These are phyloP conservation scores for Xylaria sp. DNA, from an alignment of 2,329 filamentous ascomycete genomes.

Conservation along the genomic window DNA sequence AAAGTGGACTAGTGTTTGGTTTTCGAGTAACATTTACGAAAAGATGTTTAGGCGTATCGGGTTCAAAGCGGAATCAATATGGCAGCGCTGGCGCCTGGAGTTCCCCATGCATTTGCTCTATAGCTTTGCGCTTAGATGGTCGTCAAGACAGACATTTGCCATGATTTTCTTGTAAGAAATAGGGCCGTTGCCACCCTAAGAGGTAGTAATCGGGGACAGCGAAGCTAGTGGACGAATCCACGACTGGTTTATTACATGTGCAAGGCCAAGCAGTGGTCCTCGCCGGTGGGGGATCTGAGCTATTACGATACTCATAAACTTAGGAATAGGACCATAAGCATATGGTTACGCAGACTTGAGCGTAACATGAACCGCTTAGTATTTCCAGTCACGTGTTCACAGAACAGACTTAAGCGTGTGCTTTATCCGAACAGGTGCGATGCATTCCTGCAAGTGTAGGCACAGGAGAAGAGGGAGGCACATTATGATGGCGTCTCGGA, in stretches of 20 bases:
- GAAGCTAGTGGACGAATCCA: not conserved
- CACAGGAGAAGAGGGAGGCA: too few relatives aligned
- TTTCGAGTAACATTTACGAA: conserved; percentile 12
- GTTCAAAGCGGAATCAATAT: conserved; percentile 24
- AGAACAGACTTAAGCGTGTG: too few relatives aligned
- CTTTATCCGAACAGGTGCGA: too few relatives aligned
- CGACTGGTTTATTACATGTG: not conserved
- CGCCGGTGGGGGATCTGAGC: not conserved
- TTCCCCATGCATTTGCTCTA: conserved; percentile 26
- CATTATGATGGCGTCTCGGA: too few relatives aligned
- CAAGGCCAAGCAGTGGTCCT: not conserved
- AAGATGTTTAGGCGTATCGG: conserved; percentile 9
- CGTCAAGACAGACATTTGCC: conserved; percentile 3
- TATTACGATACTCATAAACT: not conserved
- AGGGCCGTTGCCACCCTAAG: not conserved
- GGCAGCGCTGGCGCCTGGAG: conserved; percentile 32
- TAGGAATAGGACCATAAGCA: conserved; percentile 6
- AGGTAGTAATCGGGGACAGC: not conserved
- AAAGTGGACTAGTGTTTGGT: not conserved
- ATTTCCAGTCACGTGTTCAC: too few relatives aligned
- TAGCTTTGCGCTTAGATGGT: conserved; percentile 22
- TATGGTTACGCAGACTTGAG: not conserved
- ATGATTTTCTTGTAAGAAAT: conserved; percentile 16
- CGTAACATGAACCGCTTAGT: not conserved
- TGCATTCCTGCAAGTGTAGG: too few relatives aligned